A percentile compares a stretch with the other conserved stretches of the same genome.
phyloP scores from a whole-genome alignment of 768 basidiomycete genomes.

The Baorangia bicolor region DNA sequence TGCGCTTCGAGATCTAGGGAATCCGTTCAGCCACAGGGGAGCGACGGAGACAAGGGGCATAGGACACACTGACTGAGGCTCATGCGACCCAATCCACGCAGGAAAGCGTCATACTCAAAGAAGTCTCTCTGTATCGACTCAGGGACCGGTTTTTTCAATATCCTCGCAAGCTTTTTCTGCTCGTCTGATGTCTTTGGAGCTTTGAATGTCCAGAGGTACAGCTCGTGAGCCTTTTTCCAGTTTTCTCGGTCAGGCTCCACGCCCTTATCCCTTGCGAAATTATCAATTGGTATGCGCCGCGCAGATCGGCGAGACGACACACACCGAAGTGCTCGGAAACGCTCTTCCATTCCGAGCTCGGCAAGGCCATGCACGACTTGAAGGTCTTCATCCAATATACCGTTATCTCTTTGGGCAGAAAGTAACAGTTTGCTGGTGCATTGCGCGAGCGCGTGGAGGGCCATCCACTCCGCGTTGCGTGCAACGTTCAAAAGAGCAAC shows the following conservation, averaged over 20 bases:
- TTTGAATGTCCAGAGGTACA: constrained; percentile 62
- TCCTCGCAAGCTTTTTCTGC: constrained; percentile 54
- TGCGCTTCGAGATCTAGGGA: constrained; percentile 74
- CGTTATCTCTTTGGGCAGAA: constrained; percentile 47
- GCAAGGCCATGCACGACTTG: constrained; percentile 61
- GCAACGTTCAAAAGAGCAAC: constrained; percentile 60
- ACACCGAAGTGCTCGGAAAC: constrained; percentile 38
- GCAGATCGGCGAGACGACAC: not conserved
- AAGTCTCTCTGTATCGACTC: constrained; percentile 53
- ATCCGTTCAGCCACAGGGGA: constrained; percentile 1
- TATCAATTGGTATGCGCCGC: not conserved
- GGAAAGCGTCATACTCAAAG: constrained; percentile 76
- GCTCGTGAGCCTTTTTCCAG: constrained; percentile 65
- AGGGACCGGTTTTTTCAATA: constrained; percentile 51
- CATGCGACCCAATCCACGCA: constrained; percentile 73
- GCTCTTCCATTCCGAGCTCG: constrained; percentile 73
- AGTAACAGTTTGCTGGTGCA: constrained; percentile 64
- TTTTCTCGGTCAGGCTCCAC: constrained; percentile 58
- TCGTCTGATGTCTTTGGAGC: constrained; percentile 49
- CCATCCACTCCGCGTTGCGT: constrained; percentile 64
- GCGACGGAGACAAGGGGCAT: not conserved
- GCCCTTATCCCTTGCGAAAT: constrained; percentile 29
- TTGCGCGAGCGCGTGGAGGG: constrained; percentile 66
- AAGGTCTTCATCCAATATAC: constrained; percentile 43
- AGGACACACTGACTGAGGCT: constrained; percentile 63